phyloP scores from a whole-genome alignment of 108 stramenopile genomes.

The Asterionellopsis glacialis region DNA sequence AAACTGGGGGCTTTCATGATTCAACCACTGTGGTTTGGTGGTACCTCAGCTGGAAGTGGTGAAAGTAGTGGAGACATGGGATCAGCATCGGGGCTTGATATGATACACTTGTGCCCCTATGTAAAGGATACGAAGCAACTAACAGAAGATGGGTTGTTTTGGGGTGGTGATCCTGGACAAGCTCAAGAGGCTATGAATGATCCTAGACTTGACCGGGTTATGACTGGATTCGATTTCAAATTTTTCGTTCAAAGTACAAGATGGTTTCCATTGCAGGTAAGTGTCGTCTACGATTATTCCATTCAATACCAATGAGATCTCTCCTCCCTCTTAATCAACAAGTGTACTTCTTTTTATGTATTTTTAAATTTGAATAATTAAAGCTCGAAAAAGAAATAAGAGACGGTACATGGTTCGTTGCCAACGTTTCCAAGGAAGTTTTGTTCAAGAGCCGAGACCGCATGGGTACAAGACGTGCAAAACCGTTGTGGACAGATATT shows the following conservation, averaged over 20 bases:
- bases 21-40: slow-evolving; percentile 86
- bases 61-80: slow-evolving; percentile 16
- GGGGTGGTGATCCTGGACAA: slow-evolving; percentile 75
- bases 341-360: no score
- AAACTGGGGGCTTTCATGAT: slow-evolving; percentile 75
- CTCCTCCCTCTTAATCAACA: no score
- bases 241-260: slow-evolving; percentile 79
- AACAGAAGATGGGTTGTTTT: slow-evolving; percentile 73
- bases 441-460: slow-evolving; percentile 71
- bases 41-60: slow-evolving; percentile 32
- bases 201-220: slow-evolving; percentile 30
- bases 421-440: slow-evolving; percentile 51
- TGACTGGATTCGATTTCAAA: slow-evolving; percentile 85
- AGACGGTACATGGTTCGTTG: slow-evolving; percentile 53
- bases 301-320: no score
- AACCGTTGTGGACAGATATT: slow-evolving; percentile 85
- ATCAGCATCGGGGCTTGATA: slow-evolving; percentile 30
- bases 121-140: slow-evolving; percentile 56
- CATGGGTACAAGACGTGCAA: slow-evolving; percentile 70
- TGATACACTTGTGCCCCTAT: slow-evolving; percentile 63
- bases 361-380: slow-evolving; percentile 4
- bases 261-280: slow-evolving; percentile 41
- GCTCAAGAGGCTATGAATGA: slow-evolving; percentile 77
- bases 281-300: no score
- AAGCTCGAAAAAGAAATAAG: slow-evolving; percentile 54